Base-by-base conservation (phyloP, 441 rosid genomes). In the Dalechampia spathulata region DNA sequence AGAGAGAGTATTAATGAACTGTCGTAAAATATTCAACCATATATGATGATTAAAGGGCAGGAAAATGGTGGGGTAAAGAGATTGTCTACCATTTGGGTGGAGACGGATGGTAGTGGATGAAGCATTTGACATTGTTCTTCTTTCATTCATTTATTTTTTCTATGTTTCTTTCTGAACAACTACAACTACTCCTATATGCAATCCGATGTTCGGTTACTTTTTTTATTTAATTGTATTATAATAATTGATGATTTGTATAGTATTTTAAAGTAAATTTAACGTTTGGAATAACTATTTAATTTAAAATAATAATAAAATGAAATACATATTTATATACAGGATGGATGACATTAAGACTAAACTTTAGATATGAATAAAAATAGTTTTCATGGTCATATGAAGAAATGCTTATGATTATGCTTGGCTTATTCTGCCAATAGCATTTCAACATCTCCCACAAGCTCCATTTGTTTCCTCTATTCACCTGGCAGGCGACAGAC, bases 51-150 rank as follows among this genome's bases (percentile, higher is more conserved):
- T 16, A 42, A 27, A 30, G 22, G 20, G 42, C 44, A 34, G 52
- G 32, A 30, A 32, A 68, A 62, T 50, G 58, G 67, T 69, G 67
- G 25, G 63, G 67, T 67, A 67, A 57, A 64, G 54, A 11, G 26
- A 28, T 48, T 28, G 22, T 60, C 62, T 64, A 67, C 62, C 49
- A 15, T 58, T 67, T 67, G 40, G 43, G 59, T 72, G 68, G 8
- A 40, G 40, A 48, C 59, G 64, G 55, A 56, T 43, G 67, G n/a
- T 56, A 70, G 75, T 62, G 75, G 75, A 44, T 62, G 20, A 52
- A 47, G 61, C 78, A 64, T 58, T 59, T 56, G 54, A 42, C 23
- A 15, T 56, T 76, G 78, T 73, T 16, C 20, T 50, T 7, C 26
- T 68, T 67, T 12, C 9, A 10, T 36, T 36, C 15, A 27, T 45